Evolutionary conservation across 768 basidiomycete species (phyloP), one percentile per base, ranked within the genome.

Genomic region (Lentinula sp.): DNA sequence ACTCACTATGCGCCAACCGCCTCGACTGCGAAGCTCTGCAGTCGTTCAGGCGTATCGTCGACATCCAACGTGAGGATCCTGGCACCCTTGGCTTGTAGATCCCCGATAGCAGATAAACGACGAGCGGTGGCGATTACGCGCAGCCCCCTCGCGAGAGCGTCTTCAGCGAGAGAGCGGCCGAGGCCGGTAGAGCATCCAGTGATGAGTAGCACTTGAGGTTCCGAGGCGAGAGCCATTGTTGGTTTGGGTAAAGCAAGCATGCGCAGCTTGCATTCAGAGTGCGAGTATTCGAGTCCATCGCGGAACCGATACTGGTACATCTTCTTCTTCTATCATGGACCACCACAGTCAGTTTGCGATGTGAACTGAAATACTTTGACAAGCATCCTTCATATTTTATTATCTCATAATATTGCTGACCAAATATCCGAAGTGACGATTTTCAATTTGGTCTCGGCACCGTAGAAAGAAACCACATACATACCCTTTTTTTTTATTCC

Each of bases 41-140:
- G 61, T 8, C 43, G 56, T 1, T 67, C 66, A 32, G 66, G 61
- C 12, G 64, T 50, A 35, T 63, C 66, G 6, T 65, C 69, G 6
- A 73, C 72, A 61, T 74, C 70, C 23, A 72, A 62, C 20, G 64
- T 61, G 12, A 72, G 46, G 3, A 65, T 59, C 42, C 63, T 61
- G 6, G 73, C 73, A 15, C 71, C 72, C 10, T 56, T 55, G n/a
- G 60, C 61, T 42, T 65, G 62, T 12, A 74, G 58, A 36, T 67
- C 69, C 9, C 61, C 63, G 35, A 71, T 63, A 55, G 68, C 63
- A 16, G 32, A 56, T 20, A 66, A 39, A 7, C 62, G 63, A 9
- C 73, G 68, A 4, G 69, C 66, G 3, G 73, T 72, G 7, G 73
- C 73, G 18, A 73, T 70, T 60, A 74, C 73, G 28, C 68, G 71